Base-by-base conservation (phyloP, 768 basidiomycete species). In the Lentinula sp. region DNA sequence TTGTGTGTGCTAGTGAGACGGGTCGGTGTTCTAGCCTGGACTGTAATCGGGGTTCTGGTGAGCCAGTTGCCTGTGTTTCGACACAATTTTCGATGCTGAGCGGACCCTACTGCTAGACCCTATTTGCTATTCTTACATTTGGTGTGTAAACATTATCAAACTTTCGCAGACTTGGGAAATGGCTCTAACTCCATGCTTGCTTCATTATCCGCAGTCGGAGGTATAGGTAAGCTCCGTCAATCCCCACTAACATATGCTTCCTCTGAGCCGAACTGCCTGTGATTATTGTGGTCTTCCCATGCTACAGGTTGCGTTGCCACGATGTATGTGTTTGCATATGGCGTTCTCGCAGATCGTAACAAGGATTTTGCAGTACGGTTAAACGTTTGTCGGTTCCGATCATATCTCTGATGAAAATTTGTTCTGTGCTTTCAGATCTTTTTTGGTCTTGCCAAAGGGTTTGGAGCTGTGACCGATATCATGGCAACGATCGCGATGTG, bases 401-500 rank as follows among this genome's bases (percentile, higher is more conserved):
- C 23, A 13, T 15, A n/a, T 28, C 31, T 35, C 11, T 31, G 15
- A 18, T 18, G n/a, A 9, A 8, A 37, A 13, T 3, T 46, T 15
- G 10, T 15, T 10, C 31, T 5, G 15, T 51, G 28, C 31, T 8
- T 23, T 2, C 56, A 80, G 78, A 67, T 78, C 9, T 75, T 78
- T 64, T 78, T 78, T 57, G 78, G 78, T 3, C 49, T 81, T 2
- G 75, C 76, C 1, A 80, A 80, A 66, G 79, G 76, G 13, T 78
- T 78, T 59, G 76, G 74, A 39, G 75, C 78, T 16, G 54, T 74
- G 0, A 76, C 78, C 3, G 80, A 81, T 61, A 69, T 81, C 16
- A 42, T 79, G 8, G 79, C 80, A 1, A 81, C 78, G 6, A 66
- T 74, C 16, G 76, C 77, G 0, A 76, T 81, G 75, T 79, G 78